phyloP scores from a whole-genome alignment of 2,329 filamentous ascomycete species.

The Lasiodiplodia sp. region DNA sequence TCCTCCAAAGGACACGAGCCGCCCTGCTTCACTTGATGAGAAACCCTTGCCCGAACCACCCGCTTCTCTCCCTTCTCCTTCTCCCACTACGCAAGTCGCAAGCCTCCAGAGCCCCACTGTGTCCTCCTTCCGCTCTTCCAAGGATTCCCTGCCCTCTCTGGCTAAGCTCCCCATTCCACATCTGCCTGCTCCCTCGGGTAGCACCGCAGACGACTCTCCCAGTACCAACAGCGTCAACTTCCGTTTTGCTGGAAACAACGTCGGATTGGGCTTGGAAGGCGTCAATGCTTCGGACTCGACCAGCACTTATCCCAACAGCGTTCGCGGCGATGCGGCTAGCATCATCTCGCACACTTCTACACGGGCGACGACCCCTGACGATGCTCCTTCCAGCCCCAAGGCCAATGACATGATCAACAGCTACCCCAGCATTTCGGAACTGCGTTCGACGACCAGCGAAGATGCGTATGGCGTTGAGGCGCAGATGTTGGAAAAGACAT shows the following conservation, averaged over 20 bases:
- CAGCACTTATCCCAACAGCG: slow-evolving; percentile 76
- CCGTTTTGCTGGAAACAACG: slow-evolving; percentile 39
- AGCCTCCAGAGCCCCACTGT: slow-evolving; percentile 44
- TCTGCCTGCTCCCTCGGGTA: slow-evolving; percentile 34
- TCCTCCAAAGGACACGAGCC: slow-evolving; percentile 46
- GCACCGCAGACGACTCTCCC: slow-evolving; percentile 33
- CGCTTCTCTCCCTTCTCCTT: slow-evolving; percentile 45
- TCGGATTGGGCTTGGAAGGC: slow-evolving; percentile 63
- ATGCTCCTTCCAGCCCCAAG: slow-evolving; percentile 60
- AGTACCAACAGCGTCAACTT: slow-evolving; percentile 31
- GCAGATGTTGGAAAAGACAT: slow-evolving; percentile 89
- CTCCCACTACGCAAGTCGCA: slow-evolving; percentile 35
- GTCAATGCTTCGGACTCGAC: slow-evolving; percentile 79
- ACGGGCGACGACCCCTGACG: slow-evolving; percentile 84
- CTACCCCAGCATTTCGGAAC: slow-evolving; percentile 69
- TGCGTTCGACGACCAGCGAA: slow-evolving; percentile 71
- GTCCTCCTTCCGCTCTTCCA: slow-evolving; percentile 57
- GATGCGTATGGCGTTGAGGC: slow-evolving; percentile 82
- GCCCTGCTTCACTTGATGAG: slow-evolving; percentile 58
- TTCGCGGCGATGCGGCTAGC: slow-evolving; percentile 80
- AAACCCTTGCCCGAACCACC: slow-evolving; percentile 75
- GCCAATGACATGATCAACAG: slow-evolving; percentile 68
- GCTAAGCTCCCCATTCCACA: slow-evolving; percentile 40
- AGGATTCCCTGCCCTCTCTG: slow-evolving; percentile 53
- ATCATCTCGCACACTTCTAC: slow-evolving; percentile 84